These are phyloP conservation scores for Phyllosticta paracitricarpa DNA, from an alignment of 2,329 filamentous ascomycete genomes.

Conservation along the genomic window DNA sequence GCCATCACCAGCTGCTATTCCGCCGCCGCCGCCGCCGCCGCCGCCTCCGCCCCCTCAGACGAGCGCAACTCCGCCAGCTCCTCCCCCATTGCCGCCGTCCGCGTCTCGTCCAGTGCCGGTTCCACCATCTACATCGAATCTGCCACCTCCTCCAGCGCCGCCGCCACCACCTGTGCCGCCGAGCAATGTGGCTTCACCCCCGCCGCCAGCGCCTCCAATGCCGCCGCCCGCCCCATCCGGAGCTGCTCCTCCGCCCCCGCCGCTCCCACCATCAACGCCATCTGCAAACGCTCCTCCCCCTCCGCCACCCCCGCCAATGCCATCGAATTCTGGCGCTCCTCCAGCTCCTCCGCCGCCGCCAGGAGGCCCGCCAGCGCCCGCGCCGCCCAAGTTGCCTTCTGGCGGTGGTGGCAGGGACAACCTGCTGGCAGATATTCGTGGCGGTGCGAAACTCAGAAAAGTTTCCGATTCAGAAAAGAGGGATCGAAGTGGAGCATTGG, in stretches of 20 bases:
- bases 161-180: constrained; percentile 6
- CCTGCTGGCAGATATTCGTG: constrained; percentile 62
- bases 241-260: constrained; percentile 30
- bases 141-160: constrained; percentile 26
- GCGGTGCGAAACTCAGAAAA: constrained; percentile 58
- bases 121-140: constrained; percentile 25
- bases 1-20: constrained; percentile 15
- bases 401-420: constrained; percentile 45
- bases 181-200: constrained; percentile 12
- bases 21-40: constrained; percentile 20
- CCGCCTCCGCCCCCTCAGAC: constrained; percentile 19
- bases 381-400: constrained; percentile 27
- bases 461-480: constrained; percentile 60
- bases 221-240: constrained; percentile 9
- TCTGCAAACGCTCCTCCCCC: constrained; percentile 9
- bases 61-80: constrained; percentile 18
- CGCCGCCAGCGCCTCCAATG: constrained; percentile 38
- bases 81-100: constrained; percentile 12
- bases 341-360: constrained; percentile 34
- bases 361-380: constrained; percentile 18
- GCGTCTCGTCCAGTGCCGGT: constrained; percentile 28
- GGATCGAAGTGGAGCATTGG: constrained; percentile 57
- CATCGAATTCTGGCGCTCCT: constrained; percentile 25
- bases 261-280: constrained; percentile 19
- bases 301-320: constrained; percentile 28